A percentile compares a stretch with the other conserved stretches of the same genome.
Evolutionary conservation across 2,329 filamentous ascomycete genomes (phyloP).

Genomic region (Didymella sp.): DNA sequence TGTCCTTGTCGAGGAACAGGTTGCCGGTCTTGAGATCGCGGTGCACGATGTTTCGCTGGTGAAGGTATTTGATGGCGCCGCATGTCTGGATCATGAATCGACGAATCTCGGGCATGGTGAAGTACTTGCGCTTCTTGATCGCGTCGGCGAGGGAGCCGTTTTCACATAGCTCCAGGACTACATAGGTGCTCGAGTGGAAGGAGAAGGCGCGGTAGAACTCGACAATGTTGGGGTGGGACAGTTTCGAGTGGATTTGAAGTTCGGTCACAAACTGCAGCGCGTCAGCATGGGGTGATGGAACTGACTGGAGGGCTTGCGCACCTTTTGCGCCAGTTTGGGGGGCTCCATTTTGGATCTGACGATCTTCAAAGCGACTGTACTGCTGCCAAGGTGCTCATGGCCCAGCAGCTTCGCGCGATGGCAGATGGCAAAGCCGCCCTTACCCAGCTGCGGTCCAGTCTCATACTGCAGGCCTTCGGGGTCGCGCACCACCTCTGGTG

Average conservation of each 20-base stretch:
- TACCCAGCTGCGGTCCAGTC: conserved; percentile 76
- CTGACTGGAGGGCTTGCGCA: conserved; percentile 50
- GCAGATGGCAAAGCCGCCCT: conserved; percentile 83
- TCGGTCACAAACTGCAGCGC: conserved; percentile 72
- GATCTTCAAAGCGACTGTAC: conserved; percentile 79
- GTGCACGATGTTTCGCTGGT: conserved; percentile 94
- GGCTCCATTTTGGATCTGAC: conserved; percentile 82
- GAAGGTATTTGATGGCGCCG: conserved; percentile 97
- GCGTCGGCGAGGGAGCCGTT: conserved; percentile 98
- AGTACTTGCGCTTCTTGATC: conserved; percentile 87
- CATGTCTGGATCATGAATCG: conserved; percentile 95
- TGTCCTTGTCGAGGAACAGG: conserved; percentile 89
- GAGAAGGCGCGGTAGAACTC: conserved; percentile 94
- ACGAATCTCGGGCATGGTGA: conserved; percentile 92
- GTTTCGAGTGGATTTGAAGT: conserved; percentile 97
- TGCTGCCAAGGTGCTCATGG: conserved; percentile 62
- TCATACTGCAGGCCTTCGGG: conserved; percentile 75
- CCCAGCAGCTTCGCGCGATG: conserved; percentile 73
- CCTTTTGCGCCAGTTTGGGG: conserved; percentile 84
- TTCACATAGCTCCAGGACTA: conserved; percentile 91
- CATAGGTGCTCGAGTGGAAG: conserved; percentile 86
- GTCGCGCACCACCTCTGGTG: conserved; percentile 67
- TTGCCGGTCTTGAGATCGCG: conserved; percentile 98
- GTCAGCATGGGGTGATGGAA: conserved; percentile 29
- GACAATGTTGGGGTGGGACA: conserved; percentile 94